phyloP scores from a whole-genome alignment of 148 eudicot species.

The Pharnaceum exiguum region DNA sequence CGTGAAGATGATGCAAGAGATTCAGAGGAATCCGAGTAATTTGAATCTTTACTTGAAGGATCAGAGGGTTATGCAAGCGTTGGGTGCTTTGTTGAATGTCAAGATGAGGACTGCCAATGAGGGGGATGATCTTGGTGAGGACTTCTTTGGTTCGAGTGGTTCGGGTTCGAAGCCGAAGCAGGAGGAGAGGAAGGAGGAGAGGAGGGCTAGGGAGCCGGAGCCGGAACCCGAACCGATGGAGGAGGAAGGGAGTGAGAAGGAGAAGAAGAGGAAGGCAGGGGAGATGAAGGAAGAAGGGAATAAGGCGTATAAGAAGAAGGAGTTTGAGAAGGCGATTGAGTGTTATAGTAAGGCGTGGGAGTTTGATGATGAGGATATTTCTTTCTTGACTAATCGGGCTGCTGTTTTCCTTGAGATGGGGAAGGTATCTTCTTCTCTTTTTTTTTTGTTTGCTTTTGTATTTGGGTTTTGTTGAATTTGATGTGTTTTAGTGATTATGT shows the following conservation, averaged over 20 bases:
- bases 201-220: slow-evolving; percentile 30
- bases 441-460: neutral
- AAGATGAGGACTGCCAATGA: slow-evolving; percentile 39
- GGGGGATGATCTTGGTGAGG: slow-evolving; percentile 15
- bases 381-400: slow-evolving; percentile 90
- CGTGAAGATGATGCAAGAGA: slow-evolving; percentile 78
- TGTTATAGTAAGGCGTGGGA: slow-evolving; percentile 64
- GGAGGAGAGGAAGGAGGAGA: slow-evolving; percentile 24
- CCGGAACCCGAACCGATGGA: slow-evolving; percentile 37
- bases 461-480: neutral
- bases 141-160: slow-evolving; percentile 1
- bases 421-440: slow-evolving; percentile 40
- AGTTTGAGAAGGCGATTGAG: slow-evolving; percentile 72
- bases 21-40: slow-evolving; percentile 73
- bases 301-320: slow-evolving; percentile 92
- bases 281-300: slow-evolving; percentile 93
- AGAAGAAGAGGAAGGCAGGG: slow-evolving; percentile 51
- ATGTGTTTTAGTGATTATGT: neutral
- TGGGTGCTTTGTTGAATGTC: slow-evolving; percentile 70
- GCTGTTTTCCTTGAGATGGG: slow-evolving; percentile 96
- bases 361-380: slow-evolving; percentile 81
- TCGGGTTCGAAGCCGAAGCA: slow-evolving; percentile 14
- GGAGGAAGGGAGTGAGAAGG: slow-evolving; percentile 63
- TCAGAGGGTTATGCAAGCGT: slow-evolving; percentile 88
- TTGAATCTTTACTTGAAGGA: slow-evolving; percentile 87